phyloP scores from a whole-genome alignment of 192 early-diverging fungal species.

The Umbelopsis ramanniana region DNA sequence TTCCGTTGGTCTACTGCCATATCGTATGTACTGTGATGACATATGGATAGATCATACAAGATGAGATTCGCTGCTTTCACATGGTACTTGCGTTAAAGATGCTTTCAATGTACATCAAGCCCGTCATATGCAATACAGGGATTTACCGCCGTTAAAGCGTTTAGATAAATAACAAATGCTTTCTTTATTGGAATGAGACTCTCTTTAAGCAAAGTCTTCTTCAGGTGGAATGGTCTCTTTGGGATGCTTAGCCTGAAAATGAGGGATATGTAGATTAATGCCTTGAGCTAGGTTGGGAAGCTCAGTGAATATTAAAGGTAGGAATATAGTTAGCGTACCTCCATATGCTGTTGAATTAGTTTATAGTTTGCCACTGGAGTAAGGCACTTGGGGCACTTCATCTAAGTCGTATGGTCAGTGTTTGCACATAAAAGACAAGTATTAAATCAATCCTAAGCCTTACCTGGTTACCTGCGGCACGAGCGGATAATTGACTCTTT shows the following conservation, averaged over 20 bases:
- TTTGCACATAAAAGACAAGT: background rate
- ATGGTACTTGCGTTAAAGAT: too few relatives aligned
- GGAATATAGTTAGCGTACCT: conserved; percentile 5
- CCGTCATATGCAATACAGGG: too few relatives aligned
- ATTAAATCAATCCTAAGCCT: background rate
- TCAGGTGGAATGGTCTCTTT: conserved; percentile 34
- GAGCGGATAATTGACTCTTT: conserved; percentile 32
- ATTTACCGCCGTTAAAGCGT: too few relatives aligned
- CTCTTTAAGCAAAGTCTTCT: conserved; percentile 11
- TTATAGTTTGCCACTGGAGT: conserved; percentile 38
- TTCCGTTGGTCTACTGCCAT: too few relatives aligned
- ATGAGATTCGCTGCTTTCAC: too few relatives aligned
- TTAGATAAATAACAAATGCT: background rate
- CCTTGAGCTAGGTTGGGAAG: background rate
- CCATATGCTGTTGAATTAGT: conserved; percentile 35
- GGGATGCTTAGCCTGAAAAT: conserved; percentile 38
- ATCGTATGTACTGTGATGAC: too few relatives aligned
- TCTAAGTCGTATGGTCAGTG: background rate
- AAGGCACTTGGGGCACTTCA: conserved; percentile 42
- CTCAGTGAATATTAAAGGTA: background rate
- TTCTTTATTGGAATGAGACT: background rate
- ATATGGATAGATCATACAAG: too few relatives aligned
- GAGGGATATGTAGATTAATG: background rate
- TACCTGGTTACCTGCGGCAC: conserved; percentile 40
- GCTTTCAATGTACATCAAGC: too few relatives aligned